Evolutionary conservation across 2,329 filamentous ascomycete genomes (phyloP), one percentile per base, ranked within the genome.

Genomic region (Seiridium cupressi): DNA sequence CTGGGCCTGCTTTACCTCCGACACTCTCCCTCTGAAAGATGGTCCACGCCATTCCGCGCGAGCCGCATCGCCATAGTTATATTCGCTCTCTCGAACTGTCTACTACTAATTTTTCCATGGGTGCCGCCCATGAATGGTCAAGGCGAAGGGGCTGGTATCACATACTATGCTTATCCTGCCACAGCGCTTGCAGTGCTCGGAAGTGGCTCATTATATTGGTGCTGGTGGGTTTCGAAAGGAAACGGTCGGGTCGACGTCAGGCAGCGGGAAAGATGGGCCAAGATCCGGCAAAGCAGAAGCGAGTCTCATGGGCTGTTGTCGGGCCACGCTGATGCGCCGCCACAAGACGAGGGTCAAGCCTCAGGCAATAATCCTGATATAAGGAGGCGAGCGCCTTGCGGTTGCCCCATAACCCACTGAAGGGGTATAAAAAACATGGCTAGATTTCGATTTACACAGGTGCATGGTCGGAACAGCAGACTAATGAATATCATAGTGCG

Each of bases 101-200:
- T 75, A 44, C 64, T 77, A 3, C 62, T 77, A 3, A 55, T 75
- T 2, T 60, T 76, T 31, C 74, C 74, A 3, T 76, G 73, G 73
- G 64, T 77, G 5, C 73, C 73, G 47, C 73, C 74, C 1, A 65
- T 62, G 26, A 68, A 69, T 60, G 68, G 65, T 5, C 56, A 36
- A 13, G 55, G 55, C 42, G 55, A 57, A 10, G 55, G 32, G 9
- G 55, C 11, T 11, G 63, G 67, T 18, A 74, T 76, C 58, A 66
- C 70, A 1, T 75, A 70, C 62, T 77, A 72, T 62, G 73, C 74
- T 2, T 76, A 76, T 59, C 74, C 74, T 8, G 66, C 66, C 2
- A 74, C 73, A 7, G 71, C 72, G 18, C 61, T 76, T 4, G 71
- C 62, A 1, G 71, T 76, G n/a, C 53, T 77, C 42, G 70, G 61